Evolutionary conservation across 2,329 filamentous ascomycete genomes (phyloP), one percentile per base, ranked within the genome.

Genomic region (Nothomitra cinnamomea): DNA sequence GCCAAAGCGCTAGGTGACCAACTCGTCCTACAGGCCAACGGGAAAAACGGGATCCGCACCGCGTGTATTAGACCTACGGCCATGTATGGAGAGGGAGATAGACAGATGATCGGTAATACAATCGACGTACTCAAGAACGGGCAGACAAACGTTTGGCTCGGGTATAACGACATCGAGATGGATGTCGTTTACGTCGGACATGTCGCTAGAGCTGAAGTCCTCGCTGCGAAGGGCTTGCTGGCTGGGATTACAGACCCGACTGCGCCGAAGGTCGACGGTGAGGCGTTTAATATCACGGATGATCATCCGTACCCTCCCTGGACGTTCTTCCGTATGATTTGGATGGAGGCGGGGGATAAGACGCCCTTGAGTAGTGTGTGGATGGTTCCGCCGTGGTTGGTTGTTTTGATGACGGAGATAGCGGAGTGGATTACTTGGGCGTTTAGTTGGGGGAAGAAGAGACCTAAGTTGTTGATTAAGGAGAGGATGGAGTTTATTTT

Each of bases 71-170:
- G 92, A 15, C 87, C 89, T 5, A 84, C 87, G 10, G 87, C 87
- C 59, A 94, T 96, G 66, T 87, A 95, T 63, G 90, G 90, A 61
- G 87, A 92, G 63, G 86, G 86, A 61, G 92, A 96, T 70, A 78
- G 79, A 53, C 83, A 88, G 63, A 69, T 82, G 15, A 79, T 90
- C 36, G 78, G 82, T 58, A 79, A 83, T 60, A 77, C 95, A 57
- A 73, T 94, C 62, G 77, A 80, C 57, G 79, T 85, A 61, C 84
- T 83, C 64, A 73, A 75, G 56, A 74, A 78, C 57, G 74, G 78
- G 61, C 81, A 85, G 58, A 83, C 87, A 36, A 78, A 77, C 57
- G 79, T 92, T 65, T 85, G 95, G 66, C 76, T 96, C 19, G 90
- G 90, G 60, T 69, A 79, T 15, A 80, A 80, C 59, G 70, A 72